Conservation (phyloP, 31 red algal species). For the Odonthalia washingtoniensis region DNA sequence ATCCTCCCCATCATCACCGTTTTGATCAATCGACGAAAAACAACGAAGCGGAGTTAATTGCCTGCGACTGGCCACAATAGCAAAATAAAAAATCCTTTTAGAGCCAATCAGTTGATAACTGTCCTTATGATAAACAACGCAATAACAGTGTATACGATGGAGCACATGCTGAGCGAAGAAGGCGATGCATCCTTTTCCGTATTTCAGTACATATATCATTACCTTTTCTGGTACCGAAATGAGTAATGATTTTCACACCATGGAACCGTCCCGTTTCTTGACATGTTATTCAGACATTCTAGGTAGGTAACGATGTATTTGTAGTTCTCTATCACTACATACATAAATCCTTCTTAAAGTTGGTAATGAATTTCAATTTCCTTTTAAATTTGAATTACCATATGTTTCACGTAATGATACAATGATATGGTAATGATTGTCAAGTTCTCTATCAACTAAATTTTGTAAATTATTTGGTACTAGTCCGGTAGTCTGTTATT, state of each 20-base stretch:
- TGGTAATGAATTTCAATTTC: slow-evolving; percentile 6
- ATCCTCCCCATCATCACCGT: too few species aligned
- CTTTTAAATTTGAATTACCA: slow-evolving; percentile 10
- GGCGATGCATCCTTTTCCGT: slow-evolving; percentile 70
- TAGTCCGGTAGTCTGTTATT: slow-evolving; percentile 31
- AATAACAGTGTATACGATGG: slow-evolving; percentile 68
- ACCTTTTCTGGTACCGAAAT: slow-evolving; percentile 54
- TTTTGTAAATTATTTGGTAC: slow-evolving; percentile 73
- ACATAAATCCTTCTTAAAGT: slow-evolving; percentile 82
- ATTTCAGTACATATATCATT: slow-evolving; percentile 62
- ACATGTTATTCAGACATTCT: too few species aligned
- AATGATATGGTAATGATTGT: slow-evolving; percentile 82
- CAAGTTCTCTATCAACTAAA: slow-evolving; percentile 79
- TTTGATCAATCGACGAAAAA: too few species aligned
- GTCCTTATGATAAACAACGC: slow-evolving; percentile 84
- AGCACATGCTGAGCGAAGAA: slow-evolving; percentile 64
- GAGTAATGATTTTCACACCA: slow-evolving; percentile 76
- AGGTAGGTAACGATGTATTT: slow-evolving; percentile 80
- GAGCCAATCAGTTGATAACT: slow-evolving; percentile 59
- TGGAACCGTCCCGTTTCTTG: slow-evolving; percentile 63
- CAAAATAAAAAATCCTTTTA: slow-evolving; percentile 89
- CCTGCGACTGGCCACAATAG: too few species aligned
- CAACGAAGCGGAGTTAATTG: too few species aligned
- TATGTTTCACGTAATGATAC: slow-evolving; percentile 62
- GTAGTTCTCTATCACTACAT: slow-evolving; percentile 68